Evolutionary conservation across 2,329 filamentous ascomycete species (phyloP), one percentile per base, ranked within the genome.

Genomic region (Paraconiothyrium brasiliense): DNA sequence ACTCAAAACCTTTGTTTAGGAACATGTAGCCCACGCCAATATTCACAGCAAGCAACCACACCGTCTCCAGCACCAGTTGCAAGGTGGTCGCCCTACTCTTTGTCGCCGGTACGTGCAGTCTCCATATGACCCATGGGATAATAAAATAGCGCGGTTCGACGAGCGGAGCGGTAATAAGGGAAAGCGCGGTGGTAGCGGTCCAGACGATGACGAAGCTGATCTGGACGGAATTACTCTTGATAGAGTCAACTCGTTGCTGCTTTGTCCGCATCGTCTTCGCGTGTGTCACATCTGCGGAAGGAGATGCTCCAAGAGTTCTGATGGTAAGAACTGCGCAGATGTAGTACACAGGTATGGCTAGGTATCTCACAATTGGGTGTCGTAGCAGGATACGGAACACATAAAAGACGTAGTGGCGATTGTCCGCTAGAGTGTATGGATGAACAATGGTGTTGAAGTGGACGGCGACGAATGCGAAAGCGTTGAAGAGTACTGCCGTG

Each of bases 91-190:
- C 66, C 1, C 50, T 20, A 44, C 55, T 61, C 22, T 37, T 61
- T 22, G 6, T 32, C 13, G 16, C 27, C 0, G 92, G 92, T 0
- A 96, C 81, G 71, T 96, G 86, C 8, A 98, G 80, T 0, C 95
- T 86, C 92, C 94, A 98, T 71, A 97, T 89, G 9, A 97, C 86
- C 93, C 93, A 99, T 0, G 94, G 94, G 13, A 97, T 84, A 74
- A 99, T 96, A 78, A 97, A 97, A 79, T 99, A 99, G 14, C 95
- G 87, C 14, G 95, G 95, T 77, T 99, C 95, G 10, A 99, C 94
- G 0, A 99, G 85, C 0, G 95, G 94, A 0, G 95, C 94, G 0
- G 93, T 95, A 58, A 97, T 81, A 13, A 99, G 86, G 0, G 92
- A 94, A 3, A 97, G 83, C 0, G 90, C 74, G 0, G 93, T 93